Conservation (phyloP, 805 yeast species). For the Myxozyma geophila region DNA sequence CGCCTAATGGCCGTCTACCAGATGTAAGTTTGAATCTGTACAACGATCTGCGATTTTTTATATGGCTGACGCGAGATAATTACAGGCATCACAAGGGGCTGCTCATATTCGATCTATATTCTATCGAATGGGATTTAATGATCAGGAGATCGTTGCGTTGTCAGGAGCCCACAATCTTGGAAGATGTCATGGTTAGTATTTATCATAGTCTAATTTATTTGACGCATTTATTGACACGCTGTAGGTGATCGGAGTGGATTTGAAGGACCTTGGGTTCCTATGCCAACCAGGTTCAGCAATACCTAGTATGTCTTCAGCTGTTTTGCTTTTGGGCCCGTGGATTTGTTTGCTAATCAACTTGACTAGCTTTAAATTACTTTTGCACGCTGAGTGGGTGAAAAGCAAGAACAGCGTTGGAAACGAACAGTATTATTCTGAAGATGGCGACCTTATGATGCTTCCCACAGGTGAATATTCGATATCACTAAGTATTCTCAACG, state of each 20-base stretch:
- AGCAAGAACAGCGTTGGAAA: conserved; percentile 49
- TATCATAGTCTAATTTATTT: conserved; percentile 1
- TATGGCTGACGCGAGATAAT: background rate
- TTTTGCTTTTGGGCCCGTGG: too few relatives aligned
- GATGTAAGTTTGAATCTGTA: conserved; percentile 44
- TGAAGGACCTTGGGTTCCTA: conserved; percentile 87
- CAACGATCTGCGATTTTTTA: background rate
- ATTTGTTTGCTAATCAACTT: background rate
- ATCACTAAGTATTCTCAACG: too few relatives aligned
- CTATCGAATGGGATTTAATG: conserved; percentile 67
- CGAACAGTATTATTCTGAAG: conserved; percentile 61
- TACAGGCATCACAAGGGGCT: conserved; percentile 61
- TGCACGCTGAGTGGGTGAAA: conserved; percentile 59
- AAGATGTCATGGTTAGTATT: conserved; percentile 62
- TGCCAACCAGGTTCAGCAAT: conserved; percentile 74
- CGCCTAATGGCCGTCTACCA: conserved; percentile 75
- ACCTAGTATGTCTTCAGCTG: conserved; percentile 52
- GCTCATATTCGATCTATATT: conserved; percentile 68
- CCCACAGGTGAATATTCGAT: conserved; percentile 52
- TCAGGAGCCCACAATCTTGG: conserved; percentile 81
- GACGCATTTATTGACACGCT: background rate
- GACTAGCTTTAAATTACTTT: conserved; percentile 53
- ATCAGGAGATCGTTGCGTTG: conserved; percentile 72
- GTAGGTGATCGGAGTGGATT: conserved; percentile 58
- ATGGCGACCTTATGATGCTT: conserved; percentile 79